Base-by-base conservation (phyloP, 495 filamentous ascomycete genomes). In the Hypoxylon rickii region DNA sequence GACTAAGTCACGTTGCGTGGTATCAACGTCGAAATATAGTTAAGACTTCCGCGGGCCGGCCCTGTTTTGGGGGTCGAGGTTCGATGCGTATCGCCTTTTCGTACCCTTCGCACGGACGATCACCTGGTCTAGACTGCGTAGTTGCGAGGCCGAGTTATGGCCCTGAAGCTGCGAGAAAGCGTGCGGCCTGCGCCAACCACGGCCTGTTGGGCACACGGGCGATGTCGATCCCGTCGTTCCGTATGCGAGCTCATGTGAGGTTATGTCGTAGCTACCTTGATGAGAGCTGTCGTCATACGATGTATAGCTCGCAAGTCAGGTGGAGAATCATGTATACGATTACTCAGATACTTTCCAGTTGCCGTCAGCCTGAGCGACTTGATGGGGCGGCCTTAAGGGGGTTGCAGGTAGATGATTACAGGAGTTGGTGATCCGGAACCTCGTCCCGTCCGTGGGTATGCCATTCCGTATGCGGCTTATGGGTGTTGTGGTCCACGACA, bases 311-410 rank as follows among this genome's bases (percentile, higher is more conserved):
- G 37, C 21, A 42, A 36, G 38, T 42, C 29, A 7, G 17, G 21
- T 29, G 18, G 26, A 22, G 41, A 16, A 18, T 15, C 19, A 19
- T 11, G 24, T 48, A 13, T 18, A 33, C 44, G 38, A 53, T 60
- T 60, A 49, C 49, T 60, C 49, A 44, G 48, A 36, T 17, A 12
- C 11, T 21, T 41, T 51, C 21, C 49, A 43, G 22, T 36, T 19
- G 32, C 19, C 49, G 48, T 44, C 56, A 47, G 48, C 41, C 26
- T 21, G 26, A 33, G 21, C 19, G 22, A 44, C 7, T 39, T 34
- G 3, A 22, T 17, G 31, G 10, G 4, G 24, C 4, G 21, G 36
- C 3, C 33, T n/a, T n/a, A n/a, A n/a, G n/a, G n/a, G 17, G 26
- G 24, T 20, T 42, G 20, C 13, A 37, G 16, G 7, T 33, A 29